Evolutionary conservation across 2,329 filamentous ascomycete genomes (phyloP).

Genomic region (Pyricularia grisea): DNA sequence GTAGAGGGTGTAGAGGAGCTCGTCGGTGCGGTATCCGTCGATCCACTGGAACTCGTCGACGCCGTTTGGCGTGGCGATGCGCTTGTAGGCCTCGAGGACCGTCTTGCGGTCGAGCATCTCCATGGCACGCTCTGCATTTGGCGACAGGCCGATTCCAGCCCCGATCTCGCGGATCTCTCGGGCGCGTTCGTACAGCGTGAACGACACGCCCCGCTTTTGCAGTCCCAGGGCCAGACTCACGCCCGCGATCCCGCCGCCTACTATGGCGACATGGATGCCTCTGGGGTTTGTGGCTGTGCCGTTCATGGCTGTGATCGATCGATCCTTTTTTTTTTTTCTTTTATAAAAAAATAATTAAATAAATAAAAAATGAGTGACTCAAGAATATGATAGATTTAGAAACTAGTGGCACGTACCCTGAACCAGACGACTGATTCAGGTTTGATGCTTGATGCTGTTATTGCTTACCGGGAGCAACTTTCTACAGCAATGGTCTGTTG

Average conservation of each 20-base stretch:
- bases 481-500: too few species aligned
- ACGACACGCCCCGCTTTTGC: constrained; percentile 28
- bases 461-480: too few species aligned
- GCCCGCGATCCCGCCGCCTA: constrained; percentile 43
- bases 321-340: too few species aligned
- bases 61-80: constrained; percentile 25
- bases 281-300: background rate
- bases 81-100: constrained; percentile 27
- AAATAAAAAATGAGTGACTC: too few species aligned
- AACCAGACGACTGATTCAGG: too few species aligned
- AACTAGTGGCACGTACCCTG: too few species aligned
- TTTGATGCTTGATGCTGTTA: too few species aligned
- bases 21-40: constrained; percentile 20
- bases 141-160: constrained; percentile 40
- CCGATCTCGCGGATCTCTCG: constrained; percentile 33
- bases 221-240: constrained; percentile 37
- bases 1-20: constrained; percentile 22
- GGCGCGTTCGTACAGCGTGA: constrained; percentile 37
- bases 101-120: constrained; percentile 25
- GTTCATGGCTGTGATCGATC: background rate
- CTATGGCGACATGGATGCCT: constrained; percentile 29
- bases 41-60: constrained; percentile 34
- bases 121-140: constrained; percentile 40
- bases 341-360: too few species aligned
- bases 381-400: too few species aligned